phyloP scores from a whole-genome alignment of 2,329 filamentous ascomycete species.

The Penicillium verrucosum region DNA sequence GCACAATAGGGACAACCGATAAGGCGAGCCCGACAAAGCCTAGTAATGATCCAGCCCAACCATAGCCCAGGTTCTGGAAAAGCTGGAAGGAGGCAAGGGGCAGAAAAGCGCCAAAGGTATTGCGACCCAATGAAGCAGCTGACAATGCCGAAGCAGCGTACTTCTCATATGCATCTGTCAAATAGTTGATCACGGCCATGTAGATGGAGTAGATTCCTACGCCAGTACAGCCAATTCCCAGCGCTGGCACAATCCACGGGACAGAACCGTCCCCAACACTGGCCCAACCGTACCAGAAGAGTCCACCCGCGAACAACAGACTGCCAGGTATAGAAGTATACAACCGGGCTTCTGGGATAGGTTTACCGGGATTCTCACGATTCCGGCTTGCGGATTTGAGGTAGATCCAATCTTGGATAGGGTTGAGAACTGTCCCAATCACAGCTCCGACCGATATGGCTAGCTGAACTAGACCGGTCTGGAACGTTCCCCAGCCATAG shows the following conservation, averaged over 20 bases:
- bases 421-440: slow-evolving; percentile 42
- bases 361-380: slow-evolving; percentile 35
- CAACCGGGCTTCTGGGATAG: slow-evolving; percentile 44
- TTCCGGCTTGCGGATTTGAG: slow-evolving; percentile 26
- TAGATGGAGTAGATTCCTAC: slow-evolving; percentile 45
- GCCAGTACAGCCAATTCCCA: slow-evolving; percentile 37
- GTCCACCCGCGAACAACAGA: slow-evolving; percentile 33
- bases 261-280: slow-evolving; percentile 23
- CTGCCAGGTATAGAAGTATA: slow-evolving; percentile 44
- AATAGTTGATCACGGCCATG: slow-evolving; percentile 50
- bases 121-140: slow-evolving; percentile 46
- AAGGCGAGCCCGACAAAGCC: slow-evolving; percentile 44
- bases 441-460: slow-evolving; percentile 44
- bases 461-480: slow-evolving; percentile 42
- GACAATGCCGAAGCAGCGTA: slow-evolving; percentile 49
- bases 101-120: slow-evolving; percentile 46
- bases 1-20: slow-evolving; percentile 40
- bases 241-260: slow-evolving; percentile 36
- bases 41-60: slow-evolving; percentile 45
- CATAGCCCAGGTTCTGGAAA: slow-evolving; percentile 41
- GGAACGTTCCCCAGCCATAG: slow-evolving; percentile 35
- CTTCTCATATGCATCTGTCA: slow-evolving; percentile 49
- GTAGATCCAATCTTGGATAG: slow-evolving; percentile 37
- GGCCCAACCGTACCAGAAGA: slow-evolving; percentile 40
- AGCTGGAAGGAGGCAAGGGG: slow-evolving; percentile 44